phyloP scores from a whole-genome alignment of 768 basidiomycete genomes.

The Hortiboletus flavorubellus region DNA sequence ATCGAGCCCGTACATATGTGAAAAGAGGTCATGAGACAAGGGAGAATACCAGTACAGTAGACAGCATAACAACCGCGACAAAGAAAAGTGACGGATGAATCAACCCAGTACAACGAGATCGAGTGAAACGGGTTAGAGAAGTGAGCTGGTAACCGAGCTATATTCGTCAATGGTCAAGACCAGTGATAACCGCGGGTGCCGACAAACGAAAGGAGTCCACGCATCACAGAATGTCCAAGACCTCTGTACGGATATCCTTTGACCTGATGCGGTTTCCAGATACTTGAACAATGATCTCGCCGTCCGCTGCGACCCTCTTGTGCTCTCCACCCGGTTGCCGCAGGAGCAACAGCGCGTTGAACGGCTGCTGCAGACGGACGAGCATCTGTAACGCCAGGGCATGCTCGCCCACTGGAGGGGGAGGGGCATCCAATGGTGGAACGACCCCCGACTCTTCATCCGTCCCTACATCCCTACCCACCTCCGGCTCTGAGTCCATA shows the following conservation, averaged over 20 bases:
- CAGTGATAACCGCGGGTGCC: too few relatives aligned
- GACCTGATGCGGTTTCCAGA: neutral
- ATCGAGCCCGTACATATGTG: too few relatives aligned
- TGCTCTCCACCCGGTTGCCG: neutral
- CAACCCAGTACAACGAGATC: too few relatives aligned
- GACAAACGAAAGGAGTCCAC: too few relatives aligned
- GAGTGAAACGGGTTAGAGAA: too few relatives aligned
- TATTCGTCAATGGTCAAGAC: too few relatives aligned
- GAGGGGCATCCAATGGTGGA: too few relatives aligned
- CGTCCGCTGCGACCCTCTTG: neutral
- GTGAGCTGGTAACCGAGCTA: too few relatives aligned
- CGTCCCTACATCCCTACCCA: neutral
- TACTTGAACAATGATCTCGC: neutral
- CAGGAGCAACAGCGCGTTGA: neutral
- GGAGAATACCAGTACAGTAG: too few relatives aligned
- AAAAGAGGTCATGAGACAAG: too few relatives aligned
- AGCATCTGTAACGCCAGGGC: neutral
- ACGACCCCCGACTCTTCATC: neutral
- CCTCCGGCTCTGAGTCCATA: neutral
- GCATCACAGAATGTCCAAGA: neutral
- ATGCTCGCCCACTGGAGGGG: neutral
- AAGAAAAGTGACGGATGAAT: too few relatives aligned
- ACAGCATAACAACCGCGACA: too few relatives aligned
- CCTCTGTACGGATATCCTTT: neutral
- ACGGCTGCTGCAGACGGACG: neutral